Base-by-base conservation (phyloP, 495 filamentous ascomycete genomes). In the Parachaetomium inaequale region DNA sequence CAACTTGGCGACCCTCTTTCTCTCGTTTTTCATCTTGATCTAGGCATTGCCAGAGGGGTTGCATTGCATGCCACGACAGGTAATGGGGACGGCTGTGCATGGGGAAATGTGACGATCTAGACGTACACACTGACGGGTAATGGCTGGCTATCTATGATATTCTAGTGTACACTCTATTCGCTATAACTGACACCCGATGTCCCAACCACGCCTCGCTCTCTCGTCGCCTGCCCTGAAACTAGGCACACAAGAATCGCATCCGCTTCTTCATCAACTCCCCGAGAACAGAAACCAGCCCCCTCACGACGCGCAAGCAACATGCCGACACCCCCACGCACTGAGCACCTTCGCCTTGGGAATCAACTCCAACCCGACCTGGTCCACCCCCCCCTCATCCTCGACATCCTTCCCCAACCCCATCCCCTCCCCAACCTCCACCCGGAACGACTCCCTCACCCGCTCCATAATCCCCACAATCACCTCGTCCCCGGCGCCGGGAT, bases 401-500 rank as follows among this genome's bases (percentile, higher is more conserved):
- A 45, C 61, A 5, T 57, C 55, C 45, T 17, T 38, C 42, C 8
- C 47, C 54, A 14, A n/a, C 21, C 32, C 42, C 19, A 25, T 5
- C 36, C 42, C 43, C n/a, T 42, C 49, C 45, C 59, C 59, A 7
- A 61, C 19, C 52, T 58, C 54, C 23, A 15, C 56, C 58, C 28
- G 28, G 31, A 40, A 80, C 15, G 75, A 76, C 43, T 71, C 72
- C 55, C 68, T 75, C 28, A 80, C 74, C 28, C 70, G 67, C 25
- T 76, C 74, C 66, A 79, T 75, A 55, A 79, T 61, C 38, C 63
- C 61, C 40, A 70, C 67, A 15, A 78, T 64, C 26, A 60, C 67
- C 21, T 59, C 63, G 40, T 63, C 59, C 47, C 75, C 70, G 19
- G 66, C 69, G 31, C 65, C 63, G 28, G 76, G 76, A 55, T 76